Conservation (phyloP, 2,329 filamentous ascomycete genomes). For the Emydomyces testavorans region DNA sequence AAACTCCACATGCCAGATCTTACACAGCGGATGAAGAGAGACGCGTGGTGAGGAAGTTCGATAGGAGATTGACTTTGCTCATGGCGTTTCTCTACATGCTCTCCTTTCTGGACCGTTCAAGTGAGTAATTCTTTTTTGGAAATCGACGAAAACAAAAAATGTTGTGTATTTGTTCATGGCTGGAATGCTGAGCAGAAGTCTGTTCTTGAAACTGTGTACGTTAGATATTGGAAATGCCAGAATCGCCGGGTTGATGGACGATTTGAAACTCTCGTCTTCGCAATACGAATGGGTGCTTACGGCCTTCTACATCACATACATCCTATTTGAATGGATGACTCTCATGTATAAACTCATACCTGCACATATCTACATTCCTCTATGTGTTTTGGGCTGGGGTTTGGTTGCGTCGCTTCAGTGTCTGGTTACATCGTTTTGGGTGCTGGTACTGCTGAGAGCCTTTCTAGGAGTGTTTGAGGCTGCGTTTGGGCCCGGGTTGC, state of each 20-base stretch:
- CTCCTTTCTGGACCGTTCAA: conserved; percentile 75
- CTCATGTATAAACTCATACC: conserved; percentile 50
- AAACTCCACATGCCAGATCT: conserved; percentile 22
- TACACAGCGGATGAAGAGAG: conserved; percentile 56
- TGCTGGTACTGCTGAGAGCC: conserved; percentile 37
- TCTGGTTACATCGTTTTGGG: conserved; percentile 51
- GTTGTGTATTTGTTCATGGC: background rate
- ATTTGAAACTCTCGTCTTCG: conserved; percentile 43
- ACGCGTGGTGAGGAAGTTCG: conserved; percentile 61
- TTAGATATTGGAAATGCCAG: conserved; percentile 54
- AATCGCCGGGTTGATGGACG: conserved; percentile 46
- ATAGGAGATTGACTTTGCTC: conserved; percentile 65
- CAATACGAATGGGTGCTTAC: conserved; percentile 53
- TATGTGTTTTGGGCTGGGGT: conserved; percentile 65
- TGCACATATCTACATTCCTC: conserved; percentile 49
- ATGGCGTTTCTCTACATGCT: conserved; percentile 73
- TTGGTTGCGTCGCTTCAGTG: conserved; percentile 63
- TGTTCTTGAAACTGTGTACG: background rate
- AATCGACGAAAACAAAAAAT: too few relatives aligned
- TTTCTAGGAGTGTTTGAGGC: conserved; percentile 48
- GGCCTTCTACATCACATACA: conserved; percentile 54
- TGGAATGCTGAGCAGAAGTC: background rate
- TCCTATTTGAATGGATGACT: conserved; percentile 56
- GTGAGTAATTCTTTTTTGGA: too few relatives aligned
- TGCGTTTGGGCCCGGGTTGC: conserved; percentile 52